phyloP scores from a whole-genome alignment of 163 green algal species.

The Chlamydomonas reinhardtii region DNA sequence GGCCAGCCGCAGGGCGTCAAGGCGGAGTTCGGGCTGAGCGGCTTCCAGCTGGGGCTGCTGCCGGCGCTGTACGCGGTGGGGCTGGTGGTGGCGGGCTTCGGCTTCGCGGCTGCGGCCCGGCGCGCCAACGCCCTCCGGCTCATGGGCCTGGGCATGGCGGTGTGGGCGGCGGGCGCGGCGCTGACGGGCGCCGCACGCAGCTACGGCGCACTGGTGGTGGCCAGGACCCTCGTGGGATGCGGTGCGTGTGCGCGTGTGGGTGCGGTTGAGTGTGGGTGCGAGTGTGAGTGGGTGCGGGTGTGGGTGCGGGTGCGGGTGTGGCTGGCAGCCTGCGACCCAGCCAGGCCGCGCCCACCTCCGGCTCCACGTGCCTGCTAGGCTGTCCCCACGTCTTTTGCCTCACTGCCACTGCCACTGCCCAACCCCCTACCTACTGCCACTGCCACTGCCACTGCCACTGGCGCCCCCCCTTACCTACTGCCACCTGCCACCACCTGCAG shows the following conservation, averaged over 20 bases:
- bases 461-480: background rate
- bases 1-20: background rate
- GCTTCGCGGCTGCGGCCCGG: background rate
- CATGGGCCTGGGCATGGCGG: conserved; percentile 1
- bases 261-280: background rate
- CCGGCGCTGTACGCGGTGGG: conserved; percentile 5
- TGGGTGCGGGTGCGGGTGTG: background rate
- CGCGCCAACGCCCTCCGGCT: conserved; percentile 9
- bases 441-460: no score
- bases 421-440: no score
- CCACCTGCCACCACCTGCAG: background rate
- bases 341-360: no score
- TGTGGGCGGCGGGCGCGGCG: conserved; percentile 13
- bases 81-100: background rate
- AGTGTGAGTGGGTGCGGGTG: background rate
- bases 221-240: conserved; percentile 5
- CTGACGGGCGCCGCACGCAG: conserved; percentile 10
- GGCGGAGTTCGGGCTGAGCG: background rate
- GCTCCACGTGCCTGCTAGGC: no score
- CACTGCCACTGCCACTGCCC: no score
- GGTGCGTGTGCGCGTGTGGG: background rate
- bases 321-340: no score
- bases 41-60: conserved; percentile 1
- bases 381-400: no score
- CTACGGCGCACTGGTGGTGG: conserved; percentile 32